Conservation (phyloP, 345 rosid genomes). For the Hirschfeldia incana region DNA sequence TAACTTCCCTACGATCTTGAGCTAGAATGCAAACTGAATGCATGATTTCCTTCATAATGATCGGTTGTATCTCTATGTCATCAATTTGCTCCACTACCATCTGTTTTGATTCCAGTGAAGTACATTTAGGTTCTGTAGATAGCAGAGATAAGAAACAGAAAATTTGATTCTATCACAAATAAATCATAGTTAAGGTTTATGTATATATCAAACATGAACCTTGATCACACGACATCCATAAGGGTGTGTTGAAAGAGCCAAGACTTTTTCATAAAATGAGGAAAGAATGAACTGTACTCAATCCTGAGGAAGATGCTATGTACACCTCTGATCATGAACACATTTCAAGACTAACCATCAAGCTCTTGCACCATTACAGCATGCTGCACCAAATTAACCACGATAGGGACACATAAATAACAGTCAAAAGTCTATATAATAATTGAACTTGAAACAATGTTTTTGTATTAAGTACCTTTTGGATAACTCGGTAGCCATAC, state of each 20-base stretch:
- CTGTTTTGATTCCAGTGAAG: too few species aligned
- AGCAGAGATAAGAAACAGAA: background rate
- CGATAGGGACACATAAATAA: too few species aligned
- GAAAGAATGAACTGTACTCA: slow-evolving; percentile 79
- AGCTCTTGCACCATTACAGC: too few species aligned
- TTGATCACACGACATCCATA: slow-evolving; percentile 91
- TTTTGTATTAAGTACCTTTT: too few species aligned
- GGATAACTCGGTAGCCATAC: slow-evolving; percentile 46
- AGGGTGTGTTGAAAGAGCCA: slow-evolving; percentile 34
- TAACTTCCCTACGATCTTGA: too few species aligned
- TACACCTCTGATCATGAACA: slow-evolving; percentile 90
- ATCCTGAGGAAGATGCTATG: slow-evolving; percentile 83
- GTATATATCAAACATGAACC: slow-evolving; percentile 40
- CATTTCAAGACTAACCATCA: slow-evolving; percentile 32
- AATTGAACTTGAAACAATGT: too few species aligned
- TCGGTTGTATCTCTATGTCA: too few species aligned
- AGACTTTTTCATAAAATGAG: slow-evolving; percentile 78
- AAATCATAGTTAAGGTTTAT: slow-evolving; percentile 1
- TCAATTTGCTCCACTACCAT: too few species aligned
- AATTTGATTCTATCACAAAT: background rate
- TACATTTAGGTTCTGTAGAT: background rate
- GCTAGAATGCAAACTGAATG: too few species aligned
- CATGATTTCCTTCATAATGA: too few species aligned
- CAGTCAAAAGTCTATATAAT: too few species aligned
- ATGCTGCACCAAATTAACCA: too few species aligned